Conservation (phyloP, 2,329 filamentous ascomycete species). For the Arthrinium phaeospermum region DNA sequence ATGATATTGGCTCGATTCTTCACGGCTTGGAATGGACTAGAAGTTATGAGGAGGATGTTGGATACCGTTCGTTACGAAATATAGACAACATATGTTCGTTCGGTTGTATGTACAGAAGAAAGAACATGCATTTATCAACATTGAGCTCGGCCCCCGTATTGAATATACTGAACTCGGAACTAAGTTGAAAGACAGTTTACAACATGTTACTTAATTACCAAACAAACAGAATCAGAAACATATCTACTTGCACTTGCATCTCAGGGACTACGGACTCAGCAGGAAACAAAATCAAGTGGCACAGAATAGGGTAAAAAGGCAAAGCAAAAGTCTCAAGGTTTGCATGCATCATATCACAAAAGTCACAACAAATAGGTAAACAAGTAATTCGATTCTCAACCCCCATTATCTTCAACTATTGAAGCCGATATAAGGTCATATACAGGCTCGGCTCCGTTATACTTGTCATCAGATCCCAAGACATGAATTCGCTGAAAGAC, state of each 20-base stretch:
- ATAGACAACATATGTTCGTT: no score
- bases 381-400: not conserved
- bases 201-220: no score
- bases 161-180: no score
- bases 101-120: no score
- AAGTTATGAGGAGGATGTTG: not conserved
- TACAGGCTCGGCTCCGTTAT: constrained; percentile 12
- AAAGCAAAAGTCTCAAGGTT: not conserved
- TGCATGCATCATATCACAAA: not conserved
- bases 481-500: constrained; percentile 8
- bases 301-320: not conserved
- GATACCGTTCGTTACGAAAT: not conserved
- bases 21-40: not conserved
- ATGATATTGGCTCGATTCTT: no score
- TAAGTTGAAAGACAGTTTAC: no score
- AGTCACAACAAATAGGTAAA: not conserved
- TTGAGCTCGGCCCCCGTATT: no score
- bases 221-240: no score
- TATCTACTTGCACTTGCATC: not conserved
- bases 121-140: no score
- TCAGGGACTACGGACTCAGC: no score
- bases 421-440: not conserved
- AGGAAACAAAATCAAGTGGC: not conserved
- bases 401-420: constrained; percentile 11
- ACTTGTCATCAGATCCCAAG: constrained; percentile 9